Conservation (phyloP, 164 flowering plant genomes). For the Paratinospora sagittata region DNA sequence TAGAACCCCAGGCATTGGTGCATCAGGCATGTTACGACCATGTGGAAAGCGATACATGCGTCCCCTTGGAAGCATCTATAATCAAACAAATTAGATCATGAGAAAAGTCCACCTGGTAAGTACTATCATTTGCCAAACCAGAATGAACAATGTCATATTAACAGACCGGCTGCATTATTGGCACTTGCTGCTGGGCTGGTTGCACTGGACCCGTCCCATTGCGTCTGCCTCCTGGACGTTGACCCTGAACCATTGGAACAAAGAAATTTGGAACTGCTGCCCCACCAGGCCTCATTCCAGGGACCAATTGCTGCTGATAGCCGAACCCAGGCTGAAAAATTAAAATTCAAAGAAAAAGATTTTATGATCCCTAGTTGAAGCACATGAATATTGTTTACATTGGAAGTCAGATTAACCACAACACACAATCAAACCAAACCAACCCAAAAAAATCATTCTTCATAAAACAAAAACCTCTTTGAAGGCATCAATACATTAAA, state of each 20-base stretch:
- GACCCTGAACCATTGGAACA: conserved; percentile 68
- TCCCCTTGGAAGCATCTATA: conserved; percentile 79
- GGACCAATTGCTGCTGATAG: conserved; percentile 78
- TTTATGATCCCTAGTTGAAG: not conserved
- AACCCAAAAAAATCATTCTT: not conserved
- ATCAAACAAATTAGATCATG: not conserved
- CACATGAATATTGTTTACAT: not conserved
- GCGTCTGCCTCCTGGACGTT: conserved; percentile 72
- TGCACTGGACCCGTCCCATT: conserved; percentile 48
- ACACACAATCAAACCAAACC: not conserved
- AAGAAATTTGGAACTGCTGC: conserved; percentile 65
- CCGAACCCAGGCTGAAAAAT: conserved; percentile 61
- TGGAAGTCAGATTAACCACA: not conserved
- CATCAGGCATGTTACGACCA: conserved; percentile 70
- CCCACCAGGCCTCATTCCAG: conserved; percentile 83
- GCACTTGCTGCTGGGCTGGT: conserved; percentile 63
- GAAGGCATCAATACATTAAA: too few species aligned
- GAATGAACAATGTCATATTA: not conserved
- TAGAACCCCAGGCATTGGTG: conserved; percentile 54
- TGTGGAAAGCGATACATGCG: conserved; percentile 66
- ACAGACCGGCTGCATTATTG: conserved; percentile 63
- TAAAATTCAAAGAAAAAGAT: not conserved
- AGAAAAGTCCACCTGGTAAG: not conserved
- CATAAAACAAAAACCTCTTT: too few species aligned
- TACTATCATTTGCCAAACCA: not conserved